Evolutionary conservation across 1,284 basidiomycete genomes (phyloP).

Genomic region (Pyrrhoderma lamaoense): DNA sequence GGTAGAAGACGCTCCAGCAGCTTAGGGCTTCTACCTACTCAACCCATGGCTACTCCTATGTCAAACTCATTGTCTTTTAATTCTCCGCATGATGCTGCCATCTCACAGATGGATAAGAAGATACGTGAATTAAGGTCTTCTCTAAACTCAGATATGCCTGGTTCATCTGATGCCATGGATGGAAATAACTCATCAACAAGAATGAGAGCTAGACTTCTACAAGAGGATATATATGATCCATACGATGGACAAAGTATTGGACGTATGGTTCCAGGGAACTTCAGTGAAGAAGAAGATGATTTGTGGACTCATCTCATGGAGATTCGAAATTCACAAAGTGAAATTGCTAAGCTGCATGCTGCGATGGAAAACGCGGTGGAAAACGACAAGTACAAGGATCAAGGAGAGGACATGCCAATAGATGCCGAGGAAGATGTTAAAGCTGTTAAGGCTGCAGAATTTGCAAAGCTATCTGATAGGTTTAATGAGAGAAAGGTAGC

Average conservation of each 20-base stretch:
- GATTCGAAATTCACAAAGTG: slow-evolving; percentile 60
- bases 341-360: slow-evolving; percentile 62
- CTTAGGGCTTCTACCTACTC: too few relatives aligned
- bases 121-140: slow-evolving; percentile 16
- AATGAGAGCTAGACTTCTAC: too few relatives aligned
- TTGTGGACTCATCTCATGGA: slow-evolving; percentile 60
- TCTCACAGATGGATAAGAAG: slow-evolving; percentile 42
- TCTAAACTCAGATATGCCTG: too few relatives aligned
- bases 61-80: not conserved
- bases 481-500: slow-evolving; percentile 61
- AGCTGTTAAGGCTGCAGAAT: slow-evolving; percentile 50
- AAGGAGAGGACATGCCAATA: slow-evolving; percentile 25
- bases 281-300: slow-evolving; percentile 36
- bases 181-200: slow-evolving; percentile 19
- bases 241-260: slow-evolving; percentile 42
- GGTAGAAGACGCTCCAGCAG: too few relatives aligned
- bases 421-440: slow-evolving; percentile 29
- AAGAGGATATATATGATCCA: slow-evolving; percentile 40
- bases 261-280: slow-evolving; percentile 26
- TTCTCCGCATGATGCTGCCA: slow-evolving; percentile 50
- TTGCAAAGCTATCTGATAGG: slow-evolving; percentile 53
- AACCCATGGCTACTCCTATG: not conserved
- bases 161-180: slow-evolving; percentile 1
- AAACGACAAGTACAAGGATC: slow-evolving; percentile 20
- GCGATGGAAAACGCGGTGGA: slow-evolving; percentile 61